Evolutionary conservation across 2,329 filamentous ascomycete species (phyloP), one percentile per base, ranked within the genome.

Genomic region (Emmonsiellopsis sp.): DNA sequence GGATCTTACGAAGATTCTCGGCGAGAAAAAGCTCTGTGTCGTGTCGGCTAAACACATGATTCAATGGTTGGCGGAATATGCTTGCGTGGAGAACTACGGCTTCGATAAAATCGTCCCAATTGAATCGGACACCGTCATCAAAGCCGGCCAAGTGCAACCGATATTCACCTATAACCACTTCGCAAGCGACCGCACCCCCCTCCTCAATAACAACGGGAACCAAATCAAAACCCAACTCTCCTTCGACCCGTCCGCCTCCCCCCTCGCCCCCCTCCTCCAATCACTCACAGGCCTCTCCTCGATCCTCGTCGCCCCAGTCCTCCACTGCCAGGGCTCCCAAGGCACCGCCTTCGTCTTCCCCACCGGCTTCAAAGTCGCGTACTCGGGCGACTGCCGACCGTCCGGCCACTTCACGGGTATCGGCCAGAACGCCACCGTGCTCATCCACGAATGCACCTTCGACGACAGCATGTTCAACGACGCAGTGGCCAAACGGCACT

Each of bases 391-490:
- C 73, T 97, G 92, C 67, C 81, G 93, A 6, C 93, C 93, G 0
- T 89, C 82, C 3, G 63, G 72, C 2, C 65, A 72, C 0, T 96
- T 98, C 65, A 81, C 83, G 0, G 61, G 70, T 10, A 86, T 92
- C 50, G 94, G 88, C 45, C 73, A 74, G 45, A 84, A 83, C 57
- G 84, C 86, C 1, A 95, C 92, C 11, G 79, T 98, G 6, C 81
- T 96, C 5, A 82, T 98, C 53, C 93, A 98, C 73, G 93, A 98
- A 77, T 91, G 90, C 57, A 98, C 93, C 0, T 97, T 98, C 65
- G 89, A 93, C 61, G 89, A 95, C 65, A 88, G 93, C 62, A 80
- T 95, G 61, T 63, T 70, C 40, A 81, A 79, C 13, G 91, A 96
- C 63, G 93, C 93, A 3, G 66, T 79, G 31, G 87, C 86, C 50